Percentiles rank a stretch among this genome's conserved stretches.
phyloP scores from a whole-genome alignment of 495 filamentous ascomycete species.

The Amphirosellinia nigrospora region DNA sequence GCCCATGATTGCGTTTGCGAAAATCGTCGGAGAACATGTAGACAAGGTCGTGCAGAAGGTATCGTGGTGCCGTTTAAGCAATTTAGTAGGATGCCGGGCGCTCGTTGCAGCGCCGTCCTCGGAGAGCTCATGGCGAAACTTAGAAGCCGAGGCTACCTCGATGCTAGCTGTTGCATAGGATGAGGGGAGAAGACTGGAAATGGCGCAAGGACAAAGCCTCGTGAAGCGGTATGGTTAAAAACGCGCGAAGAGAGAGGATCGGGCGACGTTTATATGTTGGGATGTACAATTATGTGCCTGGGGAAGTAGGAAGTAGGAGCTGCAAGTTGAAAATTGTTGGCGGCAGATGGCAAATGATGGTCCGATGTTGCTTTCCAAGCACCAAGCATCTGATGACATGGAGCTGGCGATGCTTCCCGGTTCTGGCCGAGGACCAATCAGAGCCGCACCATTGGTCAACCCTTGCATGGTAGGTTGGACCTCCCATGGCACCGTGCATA shows the following conservation, averaged over 20 bases:
- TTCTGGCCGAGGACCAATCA: slow-evolving; percentile 50
- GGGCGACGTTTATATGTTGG: background rate
- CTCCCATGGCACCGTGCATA: background rate
- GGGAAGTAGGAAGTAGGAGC: slow-evolving; percentile 1
- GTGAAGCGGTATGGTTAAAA: background rate
- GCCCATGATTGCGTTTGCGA: slow-evolving; percentile 63
- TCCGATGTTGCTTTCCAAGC: slow-evolving; percentile 29
- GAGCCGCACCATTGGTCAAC: slow-evolving; percentile 38
- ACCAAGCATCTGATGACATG: slow-evolving; percentile 48
- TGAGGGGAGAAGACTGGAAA: slow-evolving; percentile 8
- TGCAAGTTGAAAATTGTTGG: slow-evolving; percentile 1
- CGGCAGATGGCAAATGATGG: slow-evolving; percentile 24
- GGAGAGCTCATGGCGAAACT: slow-evolving; percentile 36
- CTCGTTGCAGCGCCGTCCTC: slow-evolving; percentile 51
- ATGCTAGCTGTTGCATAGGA: slow-evolving; percentile 4
- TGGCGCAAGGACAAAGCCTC: background rate
- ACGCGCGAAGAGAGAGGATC: background rate
- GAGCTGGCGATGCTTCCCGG: slow-evolving; percentile 39
- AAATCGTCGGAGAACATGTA: slow-evolving; percentile 67
- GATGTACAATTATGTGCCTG: background rate
- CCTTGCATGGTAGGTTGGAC: background rate
- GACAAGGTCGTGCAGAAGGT: slow-evolving; percentile 52
- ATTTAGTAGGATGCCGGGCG: slow-evolving; percentile 57
- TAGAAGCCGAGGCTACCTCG: background rate
- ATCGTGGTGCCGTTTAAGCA: slow-evolving; percentile 48